Percentiles rank a stretch among this genome's conserved stretches.
phyloP scores from a whole-genome alignment of 1,139 yeast species.

The Geotrichum candidum region DNA sequence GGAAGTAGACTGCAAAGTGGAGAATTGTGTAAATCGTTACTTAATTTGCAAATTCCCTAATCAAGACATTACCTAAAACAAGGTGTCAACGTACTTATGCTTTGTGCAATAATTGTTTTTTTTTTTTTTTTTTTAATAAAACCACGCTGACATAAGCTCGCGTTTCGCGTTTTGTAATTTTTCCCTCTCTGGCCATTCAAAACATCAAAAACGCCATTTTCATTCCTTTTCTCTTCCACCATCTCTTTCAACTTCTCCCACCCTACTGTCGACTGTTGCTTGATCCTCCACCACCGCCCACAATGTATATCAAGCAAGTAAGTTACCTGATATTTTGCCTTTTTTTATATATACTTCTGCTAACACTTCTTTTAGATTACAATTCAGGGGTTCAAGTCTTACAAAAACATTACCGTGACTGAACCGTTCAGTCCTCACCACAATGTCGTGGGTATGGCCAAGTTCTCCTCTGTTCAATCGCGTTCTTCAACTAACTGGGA shows the following conservation, averaged over 20 bases:
- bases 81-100: too few species aligned
- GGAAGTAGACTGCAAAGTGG: neutral
- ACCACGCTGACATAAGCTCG: neutral
- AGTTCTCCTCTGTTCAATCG: neutral
- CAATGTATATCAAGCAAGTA: conserved; percentile 24
- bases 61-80: too few species aligned
- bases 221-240: neutral
- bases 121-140: neutral
- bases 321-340: neutral
- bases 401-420: conserved; percentile 74
- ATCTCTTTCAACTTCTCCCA: neutral
- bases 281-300: neutral
- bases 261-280: neutral
- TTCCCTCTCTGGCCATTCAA: neutral
- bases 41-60: too few species aligned
- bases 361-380: conserved; percentile 40
- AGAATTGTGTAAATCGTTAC: too few species aligned
- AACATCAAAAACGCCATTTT: neutral
- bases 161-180: conserved; percentile 7
- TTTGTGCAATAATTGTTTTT: neutral
- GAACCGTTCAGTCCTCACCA: conserved; percentile 73
- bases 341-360: neutral
- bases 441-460: conserved; percentile 59
- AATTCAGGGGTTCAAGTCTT: conserved; percentile 93
- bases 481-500: neutral